phyloP scores from a whole-genome alignment of 345 rosid species.

The Murraya koenigii region DNA sequence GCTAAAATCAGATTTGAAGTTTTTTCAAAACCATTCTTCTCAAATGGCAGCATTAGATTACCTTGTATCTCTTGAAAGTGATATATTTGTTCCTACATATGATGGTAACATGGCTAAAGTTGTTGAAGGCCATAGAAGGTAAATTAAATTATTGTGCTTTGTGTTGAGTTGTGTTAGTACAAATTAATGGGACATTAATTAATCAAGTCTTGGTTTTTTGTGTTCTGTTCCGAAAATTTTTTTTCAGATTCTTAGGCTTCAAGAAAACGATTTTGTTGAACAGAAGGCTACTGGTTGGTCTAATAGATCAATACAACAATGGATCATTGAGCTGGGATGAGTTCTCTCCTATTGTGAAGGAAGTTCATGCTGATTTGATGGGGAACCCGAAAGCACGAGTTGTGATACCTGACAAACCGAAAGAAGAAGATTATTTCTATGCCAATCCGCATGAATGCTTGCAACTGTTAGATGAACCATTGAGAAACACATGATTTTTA shows the following conservation, averaged over 20 bases:
- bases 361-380: slow-evolving; percentile 65
- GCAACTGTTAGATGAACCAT: slow-evolving; percentile 71
- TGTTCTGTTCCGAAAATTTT: background rate
- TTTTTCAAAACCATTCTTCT: slow-evolving; percentile 75
- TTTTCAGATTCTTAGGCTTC: slow-evolving; percentile 83
- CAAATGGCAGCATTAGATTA: slow-evolving; percentile 95
- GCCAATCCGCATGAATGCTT: slow-evolving; percentile 93
- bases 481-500: slow-evolving; percentile 36
- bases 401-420: slow-evolving; percentile 70
- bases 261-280: slow-evolving; percentile 77
- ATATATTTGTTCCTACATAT: slow-evolving; percentile 85
- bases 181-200: background rate
- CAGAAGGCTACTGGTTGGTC: slow-evolving; percentile 62
- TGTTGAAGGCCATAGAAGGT: slow-evolving; percentile 99
- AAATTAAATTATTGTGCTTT: background rate
- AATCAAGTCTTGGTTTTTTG: background rate
- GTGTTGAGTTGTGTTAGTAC: background rate
- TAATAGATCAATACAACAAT: slow-evolving; percentile 63
- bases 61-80: slow-evolving; percentile 86
- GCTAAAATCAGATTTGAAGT: slow-evolving; percentile 58
- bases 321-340: slow-evolving; percentile 80
- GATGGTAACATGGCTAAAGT: slow-evolving; percentile 98
- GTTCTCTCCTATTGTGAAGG: slow-evolving; percentile 68
- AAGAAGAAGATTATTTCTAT: slow-evolving; percentile 96
- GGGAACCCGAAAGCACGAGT: slow-evolving; percentile 66